Conservation (phyloP, 2,329 filamentous ascomycete genomes). For the Nigrospora osmanthi region DNA sequence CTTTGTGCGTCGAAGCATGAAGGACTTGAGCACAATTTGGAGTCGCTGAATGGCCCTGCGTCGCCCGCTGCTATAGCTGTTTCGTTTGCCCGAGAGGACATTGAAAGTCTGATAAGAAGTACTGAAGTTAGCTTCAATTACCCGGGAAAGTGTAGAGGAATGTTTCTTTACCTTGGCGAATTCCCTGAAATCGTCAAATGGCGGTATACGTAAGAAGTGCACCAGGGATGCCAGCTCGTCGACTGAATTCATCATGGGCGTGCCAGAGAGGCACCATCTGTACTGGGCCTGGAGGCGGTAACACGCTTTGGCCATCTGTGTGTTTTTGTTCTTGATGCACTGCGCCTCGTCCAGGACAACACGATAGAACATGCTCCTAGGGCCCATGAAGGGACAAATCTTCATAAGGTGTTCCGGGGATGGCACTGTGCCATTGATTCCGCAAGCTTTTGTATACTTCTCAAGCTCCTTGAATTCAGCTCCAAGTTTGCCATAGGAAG, state of each 20-base stretch:
- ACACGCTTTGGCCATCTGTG: conserved; percentile 53
- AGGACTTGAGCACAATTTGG: conserved; percentile 68
- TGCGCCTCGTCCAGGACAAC: conserved; percentile 76
- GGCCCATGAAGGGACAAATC: conserved; percentile 53
- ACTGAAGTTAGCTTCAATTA: conserved; percentile 5
- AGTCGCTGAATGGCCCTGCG: conserved; percentile 62
- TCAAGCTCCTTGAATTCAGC: conserved; percentile 58
- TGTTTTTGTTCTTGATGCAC: conserved; percentile 68
- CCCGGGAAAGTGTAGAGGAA: too few species aligned
- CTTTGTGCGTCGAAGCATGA: conserved; percentile 79
- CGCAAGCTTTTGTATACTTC: conserved; percentile 40
- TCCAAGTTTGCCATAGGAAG: conserved; percentile 66
- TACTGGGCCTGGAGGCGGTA: conserved; percentile 50
- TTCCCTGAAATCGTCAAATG: conserved; percentile 57
- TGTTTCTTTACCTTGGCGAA: conserved; percentile 47
- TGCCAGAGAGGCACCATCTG: conserved; percentile 71
- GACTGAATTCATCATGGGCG: conserved; percentile 83
- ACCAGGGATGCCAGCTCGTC: conserved; percentile 72
- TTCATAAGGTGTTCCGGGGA: conserved; percentile 27
- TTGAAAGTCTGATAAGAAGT: conserved; percentile 29
- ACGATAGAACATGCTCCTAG: conserved; percentile 53
- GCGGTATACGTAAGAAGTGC: conserved; percentile 67
- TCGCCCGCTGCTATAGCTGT: conserved; percentile 36
- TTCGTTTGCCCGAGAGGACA: conserved; percentile 14
- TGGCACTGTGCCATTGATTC: conserved; percentile 27